phyloP scores from a whole-genome alignment of 768 basidiomycete species.

The Pleurotus platypus region DNA sequence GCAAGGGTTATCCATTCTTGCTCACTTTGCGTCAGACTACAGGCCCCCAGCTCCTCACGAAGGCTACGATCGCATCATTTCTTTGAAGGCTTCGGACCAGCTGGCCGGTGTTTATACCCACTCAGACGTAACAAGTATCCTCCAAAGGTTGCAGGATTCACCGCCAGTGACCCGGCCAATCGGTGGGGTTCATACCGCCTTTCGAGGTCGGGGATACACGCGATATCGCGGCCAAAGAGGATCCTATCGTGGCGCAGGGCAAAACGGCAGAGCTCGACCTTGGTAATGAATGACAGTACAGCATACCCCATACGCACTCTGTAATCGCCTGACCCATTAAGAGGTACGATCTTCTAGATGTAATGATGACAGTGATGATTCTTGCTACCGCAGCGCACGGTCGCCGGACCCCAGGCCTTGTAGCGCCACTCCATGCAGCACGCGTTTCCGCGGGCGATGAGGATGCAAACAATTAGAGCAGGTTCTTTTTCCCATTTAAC shows the following conservation, averaged over 20 bases:
- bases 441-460: no score
- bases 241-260: not conserved
- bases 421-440: no score
- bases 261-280: no score
- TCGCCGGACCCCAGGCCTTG: no score
- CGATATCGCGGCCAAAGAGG: not conserved
- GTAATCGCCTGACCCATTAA: not conserved
- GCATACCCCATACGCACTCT: not conserved
- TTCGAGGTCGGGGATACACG: slow-evolving; percentile 1
- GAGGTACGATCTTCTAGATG: not conserved
- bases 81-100: slow-evolving; percentile 39
- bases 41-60: slow-evolving; percentile 52
- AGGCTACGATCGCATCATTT: slow-evolving; percentile 61
- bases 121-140: slow-evolving; percentile 47
- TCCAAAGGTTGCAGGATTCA: slow-evolving; percentile 48
- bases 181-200: not conserved
- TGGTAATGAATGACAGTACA: not conserved
- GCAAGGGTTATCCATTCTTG: slow-evolving; percentile 57
- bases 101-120: slow-evolving; percentile 43
- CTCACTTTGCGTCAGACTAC: slow-evolving; percentile 62
- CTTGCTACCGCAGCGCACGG: not conserved
- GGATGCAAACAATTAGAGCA: no score
- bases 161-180: slow-evolving; percentile 21
- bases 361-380: not conserved
- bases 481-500: no score